These are phyloP conservation scores for Wickerhamiella slavikovae DNA, from an alignment of 805 yeast species.

Conservation along the genomic window DNA sequence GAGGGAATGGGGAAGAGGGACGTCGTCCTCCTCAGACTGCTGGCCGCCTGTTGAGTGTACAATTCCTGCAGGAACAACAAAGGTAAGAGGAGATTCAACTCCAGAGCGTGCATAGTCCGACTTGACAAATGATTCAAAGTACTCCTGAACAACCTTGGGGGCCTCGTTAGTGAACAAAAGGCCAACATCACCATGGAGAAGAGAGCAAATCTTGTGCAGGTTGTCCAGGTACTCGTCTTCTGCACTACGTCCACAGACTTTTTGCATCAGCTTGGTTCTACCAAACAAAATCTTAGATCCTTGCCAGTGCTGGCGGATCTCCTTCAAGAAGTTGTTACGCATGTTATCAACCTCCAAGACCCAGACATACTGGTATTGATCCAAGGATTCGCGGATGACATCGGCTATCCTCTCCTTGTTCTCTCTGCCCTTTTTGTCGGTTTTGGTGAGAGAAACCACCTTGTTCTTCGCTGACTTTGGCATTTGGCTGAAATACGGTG, in stretches of 20 bases:
- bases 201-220: conserved; percentile 43
- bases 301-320: conserved; percentile 77
- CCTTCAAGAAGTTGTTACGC: conserved; percentile 88
- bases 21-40: conserved; percentile 73
- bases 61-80: conserved; percentile 74
- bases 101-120: conserved; percentile 84
- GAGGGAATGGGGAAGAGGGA: conserved; percentile 89
- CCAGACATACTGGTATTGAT: conserved; percentile 62
- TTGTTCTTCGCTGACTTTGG: conserved; percentile 95
- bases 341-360: conserved; percentile 75
- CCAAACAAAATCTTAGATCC: conserved; percentile 84
- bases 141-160: conserved; percentile 75
- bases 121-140: conserved; percentile 58
- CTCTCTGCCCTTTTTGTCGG: conserved; percentile 88
- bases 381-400: conserved; percentile 68
- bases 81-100: conserved; percentile 59
- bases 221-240: conserved; percentile 84
- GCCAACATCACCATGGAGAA: conserved; percentile 64
- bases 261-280: conserved; percentile 77
- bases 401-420: conserved; percentile 82
- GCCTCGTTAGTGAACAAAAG: conserved; percentile 75
- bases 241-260: conserved; percentile 72
- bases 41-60: conserved; percentile 94
- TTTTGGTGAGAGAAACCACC: conserved; percentile 85
- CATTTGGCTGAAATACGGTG: conserved; percentile 28